Evolutionary conservation across 1,284 basidiomycete species (phyloP).

Genomic region (Cutaneotrichosporon arboriforme): DNA sequence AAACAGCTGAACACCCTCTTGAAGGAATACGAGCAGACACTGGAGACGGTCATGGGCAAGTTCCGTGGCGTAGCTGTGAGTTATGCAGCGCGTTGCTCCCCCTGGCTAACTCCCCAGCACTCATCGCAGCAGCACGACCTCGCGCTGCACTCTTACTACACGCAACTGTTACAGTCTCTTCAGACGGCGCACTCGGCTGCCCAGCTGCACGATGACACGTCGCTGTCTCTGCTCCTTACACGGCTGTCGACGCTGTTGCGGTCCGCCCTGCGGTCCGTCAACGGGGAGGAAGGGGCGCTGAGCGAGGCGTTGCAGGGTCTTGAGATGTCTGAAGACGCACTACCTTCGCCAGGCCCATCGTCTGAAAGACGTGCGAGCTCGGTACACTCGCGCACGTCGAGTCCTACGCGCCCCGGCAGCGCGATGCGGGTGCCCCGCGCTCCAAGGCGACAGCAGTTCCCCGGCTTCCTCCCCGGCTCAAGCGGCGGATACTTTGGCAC

Average conservation of each 20-base stretch:
- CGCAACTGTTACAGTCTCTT: constrained; percentile 68
- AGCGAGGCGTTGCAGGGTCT: background rate
- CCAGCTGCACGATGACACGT: constrained; percentile 59
- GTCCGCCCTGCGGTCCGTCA: constrained; percentile 63
- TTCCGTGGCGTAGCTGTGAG: constrained; percentile 87
- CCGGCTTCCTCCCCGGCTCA: constrained; percentile 34
- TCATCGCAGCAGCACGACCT: constrained; percentile 89
- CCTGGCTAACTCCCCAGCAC: constrained; percentile 53
- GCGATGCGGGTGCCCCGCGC: constrained; percentile 10
- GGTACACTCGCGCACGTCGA: background rate
- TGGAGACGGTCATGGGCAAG: constrained; percentile 95
- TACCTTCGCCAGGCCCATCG: background rate
- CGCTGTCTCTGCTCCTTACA: constrained; percentile 62
- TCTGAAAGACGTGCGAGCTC: background rate
- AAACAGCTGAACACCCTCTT: constrained; percentile 80
- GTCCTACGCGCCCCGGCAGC: background rate
- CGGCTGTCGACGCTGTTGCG: constrained; percentile 67
- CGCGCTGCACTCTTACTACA: constrained; percentile 85
- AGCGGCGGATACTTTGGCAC: constrained; percentile 44
- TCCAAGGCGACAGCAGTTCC: constrained; percentile 19
- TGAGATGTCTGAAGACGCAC: background rate
- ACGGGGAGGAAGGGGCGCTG: constrained; percentile 56
- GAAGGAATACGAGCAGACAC: constrained; percentile 89
- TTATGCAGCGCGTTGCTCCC: constrained; percentile 23
- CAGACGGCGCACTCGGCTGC: constrained; percentile 60